phyloP scores from a whole-genome alignment of 495 filamentous ascomycete species.

The Penicillium dipodomyicola region DNA sequence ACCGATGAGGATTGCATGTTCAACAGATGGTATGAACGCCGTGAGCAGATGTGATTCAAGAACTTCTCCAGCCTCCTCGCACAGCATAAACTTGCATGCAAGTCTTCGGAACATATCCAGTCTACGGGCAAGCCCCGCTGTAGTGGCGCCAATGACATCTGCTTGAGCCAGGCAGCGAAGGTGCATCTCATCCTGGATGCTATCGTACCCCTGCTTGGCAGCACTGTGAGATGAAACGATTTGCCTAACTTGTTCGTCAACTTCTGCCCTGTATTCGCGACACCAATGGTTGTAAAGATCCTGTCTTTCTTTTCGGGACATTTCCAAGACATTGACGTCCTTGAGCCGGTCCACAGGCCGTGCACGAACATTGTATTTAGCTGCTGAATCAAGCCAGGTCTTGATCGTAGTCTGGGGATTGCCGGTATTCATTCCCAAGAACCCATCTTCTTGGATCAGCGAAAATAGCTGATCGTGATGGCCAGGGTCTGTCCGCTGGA shows the following conservation, averaged over 20 bases:
- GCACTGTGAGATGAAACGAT: neutral
- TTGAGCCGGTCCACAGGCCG: neutral
- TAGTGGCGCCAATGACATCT: constrained; percentile 73
- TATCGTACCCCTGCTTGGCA: neutral
- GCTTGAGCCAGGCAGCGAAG: constrained; percentile 34
- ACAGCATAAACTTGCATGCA: constrained; percentile 64
- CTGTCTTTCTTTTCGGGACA: constrained; percentile 2
- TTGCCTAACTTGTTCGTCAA: neutral
- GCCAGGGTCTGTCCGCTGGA: neutral
- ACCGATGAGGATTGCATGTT: constrained; percentile 74
- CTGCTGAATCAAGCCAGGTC: constrained; percentile 1
- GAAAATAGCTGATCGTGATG: constrained; percentile 7
- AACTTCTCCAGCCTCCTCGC: constrained; percentile 78
- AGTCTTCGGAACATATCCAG: constrained; percentile 59
- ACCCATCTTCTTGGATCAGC: neutral
- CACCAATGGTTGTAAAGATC: constrained; percentile 1
- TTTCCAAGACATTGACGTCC: neutral
- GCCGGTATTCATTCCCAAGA: neutral
- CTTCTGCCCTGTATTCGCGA: neutral
- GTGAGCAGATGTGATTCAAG: constrained; percentile 69
- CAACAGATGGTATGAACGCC: constrained; percentile 63
- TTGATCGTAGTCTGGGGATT: neutral
- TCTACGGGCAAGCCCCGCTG: constrained; percentile 68
- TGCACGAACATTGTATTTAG: neutral
- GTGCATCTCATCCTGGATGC: constrained; percentile 31